A percentile compares a stretch with the other conserved stretches of the same genome.
These are phyloP conservation scores for Yamadazyma atmosphaerica DNA, from an alignment of 1,139 yeast species.

Conservation along the genomic window DNA sequence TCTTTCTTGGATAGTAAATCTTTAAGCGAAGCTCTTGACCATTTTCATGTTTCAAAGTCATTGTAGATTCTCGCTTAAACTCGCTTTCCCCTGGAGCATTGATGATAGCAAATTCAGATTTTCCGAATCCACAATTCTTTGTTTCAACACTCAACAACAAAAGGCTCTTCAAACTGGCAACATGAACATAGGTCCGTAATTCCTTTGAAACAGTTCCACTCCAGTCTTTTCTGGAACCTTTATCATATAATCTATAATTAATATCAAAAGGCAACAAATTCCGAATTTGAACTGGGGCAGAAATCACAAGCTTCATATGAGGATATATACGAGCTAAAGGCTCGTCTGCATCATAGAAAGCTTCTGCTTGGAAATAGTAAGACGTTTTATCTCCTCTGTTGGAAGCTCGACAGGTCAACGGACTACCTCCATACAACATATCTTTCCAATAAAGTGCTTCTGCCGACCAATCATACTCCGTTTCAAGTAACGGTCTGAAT, in stretches of 20 bases:
- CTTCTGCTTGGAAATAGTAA: conserved; percentile 75
- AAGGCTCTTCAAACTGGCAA: conserved; percentile 70
- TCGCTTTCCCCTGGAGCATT: conserved; percentile 58
- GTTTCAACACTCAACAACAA: conserved; percentile 75
- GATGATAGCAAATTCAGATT: conserved; percentile 80
- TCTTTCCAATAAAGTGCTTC: conserved; percentile 65
- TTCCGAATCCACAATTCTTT: conserved; percentile 57
- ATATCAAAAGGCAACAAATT: conserved; percentile 85
- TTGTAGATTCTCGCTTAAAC: conserved; percentile 54
- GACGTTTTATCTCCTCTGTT: conserved; percentile 38
- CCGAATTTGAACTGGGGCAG: conserved; percentile 86
- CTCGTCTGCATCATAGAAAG: conserved; percentile 59
- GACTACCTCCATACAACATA: conserved; percentile 50
- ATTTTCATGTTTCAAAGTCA: conserved; percentile 52
- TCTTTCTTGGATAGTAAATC: conserved; percentile 60
- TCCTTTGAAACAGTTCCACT: conserved; percentile 64
- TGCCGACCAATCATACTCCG: conserved; percentile 67
- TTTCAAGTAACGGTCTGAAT: conserved; percentile 59
- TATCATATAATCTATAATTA: conserved; percentile 74
- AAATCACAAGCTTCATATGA: conserved; percentile 72
- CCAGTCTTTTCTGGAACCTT: conserved; percentile 72
- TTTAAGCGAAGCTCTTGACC: conserved; percentile 69
- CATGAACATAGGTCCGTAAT: conserved; percentile 70
- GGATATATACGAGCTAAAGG: conserved; percentile 80
- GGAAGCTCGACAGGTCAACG: conserved; percentile 59